A percentile compares a stretch with the other conserved stretches of the same genome.
Evolutionary conservation across 805 yeast species (phyloP).

Genomic region (Saccharomycopsis sp.): DNA sequence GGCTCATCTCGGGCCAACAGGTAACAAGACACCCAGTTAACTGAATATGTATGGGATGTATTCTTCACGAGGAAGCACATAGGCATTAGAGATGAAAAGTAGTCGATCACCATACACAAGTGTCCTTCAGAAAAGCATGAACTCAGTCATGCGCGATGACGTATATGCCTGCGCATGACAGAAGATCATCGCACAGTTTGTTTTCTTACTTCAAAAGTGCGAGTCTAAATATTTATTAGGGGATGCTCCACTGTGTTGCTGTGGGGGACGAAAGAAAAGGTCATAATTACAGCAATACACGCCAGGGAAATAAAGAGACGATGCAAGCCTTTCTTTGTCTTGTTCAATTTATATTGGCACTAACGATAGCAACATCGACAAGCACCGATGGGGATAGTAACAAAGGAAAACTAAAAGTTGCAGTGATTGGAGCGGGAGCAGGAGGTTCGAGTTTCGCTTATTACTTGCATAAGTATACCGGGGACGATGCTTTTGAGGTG

Average conservation of each 20-base stretch:
- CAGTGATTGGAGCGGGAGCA: constrained; percentile 46
- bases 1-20: too few species aligned
- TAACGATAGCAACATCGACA: not conserved
- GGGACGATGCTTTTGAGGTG: constrained; percentile 29
- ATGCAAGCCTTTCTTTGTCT: not conserved
- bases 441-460: constrained; percentile 45
- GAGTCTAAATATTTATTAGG: not conserved
- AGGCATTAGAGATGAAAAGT: too few species aligned
- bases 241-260: too few species aligned
- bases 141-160: not conserved
- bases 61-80: too few species aligned
- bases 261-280: too few species aligned
- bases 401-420: constrained; percentile 24
- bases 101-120: too few species aligned
- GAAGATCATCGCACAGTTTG: not conserved
- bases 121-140: too few species aligned
- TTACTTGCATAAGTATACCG: constrained; percentile 34
- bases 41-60: too few species aligned
- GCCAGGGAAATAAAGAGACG: not conserved
- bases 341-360: not conserved
- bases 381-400: not conserved
- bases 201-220: too few species aligned
- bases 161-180: not conserved
- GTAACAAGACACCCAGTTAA: too few species aligned
- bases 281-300: too few species aligned